These are phyloP conservation scores for Malus sylvestris DNA, from an alignment of 306 rosid species.

Conservation along the genomic window DNA sequence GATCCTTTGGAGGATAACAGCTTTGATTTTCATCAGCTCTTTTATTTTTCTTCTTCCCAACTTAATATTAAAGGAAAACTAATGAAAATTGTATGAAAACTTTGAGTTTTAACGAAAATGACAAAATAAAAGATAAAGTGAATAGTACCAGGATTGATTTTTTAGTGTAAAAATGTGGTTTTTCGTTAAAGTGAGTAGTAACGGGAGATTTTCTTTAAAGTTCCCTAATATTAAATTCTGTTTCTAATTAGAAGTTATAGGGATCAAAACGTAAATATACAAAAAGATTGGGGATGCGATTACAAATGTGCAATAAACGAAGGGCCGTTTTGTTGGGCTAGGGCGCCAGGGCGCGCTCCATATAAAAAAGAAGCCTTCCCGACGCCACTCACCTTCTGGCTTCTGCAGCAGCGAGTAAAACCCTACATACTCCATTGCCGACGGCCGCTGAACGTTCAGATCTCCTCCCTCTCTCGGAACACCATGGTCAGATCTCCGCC, in stretches of 20 bases:
- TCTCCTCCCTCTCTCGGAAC: background rate
- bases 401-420: background rate
- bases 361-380: background rate
- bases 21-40: background rate
- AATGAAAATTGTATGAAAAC: no score
- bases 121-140: no score
- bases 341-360: background rate
- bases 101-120: no score
- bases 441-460: slow-evolving; percentile 1
- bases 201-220: no score
- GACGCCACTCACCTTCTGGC: background rate
- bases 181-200: no score
- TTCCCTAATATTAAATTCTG: no score
- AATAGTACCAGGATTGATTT: no score
- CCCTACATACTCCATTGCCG: background rate
- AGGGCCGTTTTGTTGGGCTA: background rate
- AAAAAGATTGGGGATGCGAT: background rate
- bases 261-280: background rate
- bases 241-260: background rate
- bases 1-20: background rate
- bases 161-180: no score
- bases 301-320: background rate
- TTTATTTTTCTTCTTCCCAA: background rate
- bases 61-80: no score
- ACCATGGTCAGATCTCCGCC: slow-evolving; percentile 27